Evolutionary conservation across 2,329 filamentous ascomycete species (phyloP).

Genomic region (Aspergillus aculeatinus): DNA sequence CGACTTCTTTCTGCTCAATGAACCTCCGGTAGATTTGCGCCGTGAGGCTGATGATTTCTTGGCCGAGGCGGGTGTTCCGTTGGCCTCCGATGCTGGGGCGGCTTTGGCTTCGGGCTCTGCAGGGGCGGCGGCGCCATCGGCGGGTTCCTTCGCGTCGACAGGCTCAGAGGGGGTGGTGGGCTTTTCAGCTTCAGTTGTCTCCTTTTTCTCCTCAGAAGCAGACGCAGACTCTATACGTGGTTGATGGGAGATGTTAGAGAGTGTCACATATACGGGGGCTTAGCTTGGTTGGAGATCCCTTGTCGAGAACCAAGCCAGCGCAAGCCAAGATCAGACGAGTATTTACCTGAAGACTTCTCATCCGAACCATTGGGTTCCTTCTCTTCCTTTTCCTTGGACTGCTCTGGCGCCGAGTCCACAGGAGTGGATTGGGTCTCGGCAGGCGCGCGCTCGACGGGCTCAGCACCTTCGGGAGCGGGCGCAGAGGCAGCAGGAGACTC

Average conservation of each 20-base stretch:
- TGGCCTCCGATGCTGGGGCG: slow-evolving; percentile 35
- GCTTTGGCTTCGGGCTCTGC: slow-evolving; percentile 27
- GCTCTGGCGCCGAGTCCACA: slow-evolving; percentile 21
- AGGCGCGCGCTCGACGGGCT: slow-evolving; percentile 32
- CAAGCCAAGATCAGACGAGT: background rate
- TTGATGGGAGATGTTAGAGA: slow-evolving; percentile 13
- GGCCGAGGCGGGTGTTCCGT: slow-evolving; percentile 51
- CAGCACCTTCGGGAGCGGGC: slow-evolving; percentile 30
- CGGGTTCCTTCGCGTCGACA: slow-evolving; percentile 26
- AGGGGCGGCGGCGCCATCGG: slow-evolving; percentile 22
- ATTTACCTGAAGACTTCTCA: slow-evolving; percentile 34
- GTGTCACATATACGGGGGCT: slow-evolving; percentile 10
- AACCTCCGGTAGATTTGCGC: slow-evolving; percentile 73
- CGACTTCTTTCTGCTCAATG: slow-evolving; percentile 82
- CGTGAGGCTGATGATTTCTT: slow-evolving; percentile 51
- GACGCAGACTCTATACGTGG: slow-evolving; percentile 20
- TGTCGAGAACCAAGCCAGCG: background rate
- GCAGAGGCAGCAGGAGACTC: slow-evolving; percentile 35
- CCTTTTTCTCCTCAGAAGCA: slow-evolving; percentile 29
- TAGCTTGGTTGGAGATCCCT: slow-evolving; percentile 4
- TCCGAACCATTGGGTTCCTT: slow-evolving; percentile 27
- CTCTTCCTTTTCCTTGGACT: slow-evolving; percentile 24
- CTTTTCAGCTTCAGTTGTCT: slow-evolving; percentile 29
- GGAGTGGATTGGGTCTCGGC: slow-evolving; percentile 26
- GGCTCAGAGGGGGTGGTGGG: slow-evolving; percentile 23